A percentile compares a stretch with the other conserved stretches of the same genome.
phyloP scores from a whole-genome alignment of 257 asterid genomes.

The Solanum bukasovii region DNA sequence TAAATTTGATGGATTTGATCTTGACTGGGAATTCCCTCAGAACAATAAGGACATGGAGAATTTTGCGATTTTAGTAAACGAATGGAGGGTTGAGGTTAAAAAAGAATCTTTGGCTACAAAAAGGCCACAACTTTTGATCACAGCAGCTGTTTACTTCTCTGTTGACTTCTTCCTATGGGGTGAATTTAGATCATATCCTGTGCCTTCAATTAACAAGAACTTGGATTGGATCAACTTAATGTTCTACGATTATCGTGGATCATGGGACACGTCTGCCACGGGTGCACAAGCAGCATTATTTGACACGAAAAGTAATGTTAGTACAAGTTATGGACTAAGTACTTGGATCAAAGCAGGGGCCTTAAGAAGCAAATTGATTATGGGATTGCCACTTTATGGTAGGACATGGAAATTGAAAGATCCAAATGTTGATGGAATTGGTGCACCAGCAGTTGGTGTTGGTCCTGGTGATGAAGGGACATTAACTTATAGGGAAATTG shows the following conservation, averaged over 20 bases:
- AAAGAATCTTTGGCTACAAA: slow-evolving; percentile 22
- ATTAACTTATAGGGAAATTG: slow-evolving; percentile 43
- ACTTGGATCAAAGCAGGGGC: slow-evolving; percentile 65
- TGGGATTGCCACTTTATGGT: slow-evolving; percentile 80
- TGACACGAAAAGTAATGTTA: slow-evolving; percentile 40
- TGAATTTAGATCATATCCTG: slow-evolving; percentile 38
- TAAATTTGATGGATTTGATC: slow-evolving; percentile 66
- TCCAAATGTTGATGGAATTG: slow-evolving; percentile 27
- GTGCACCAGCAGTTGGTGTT: slow-evolving; percentile 55
- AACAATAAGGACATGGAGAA: slow-evolving; percentile 43
- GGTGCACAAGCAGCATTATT: slow-evolving; percentile 75
- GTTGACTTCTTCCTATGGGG: slow-evolving; percentile 30
- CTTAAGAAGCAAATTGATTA: slow-evolving; percentile 38
- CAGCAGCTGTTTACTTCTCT: slow-evolving; percentile 78
- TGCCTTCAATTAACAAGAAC: slow-evolving; percentile 35
- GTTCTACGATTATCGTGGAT: slow-evolving; percentile 67
- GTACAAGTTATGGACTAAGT: slow-evolving; percentile 57
- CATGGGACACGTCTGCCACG: slow-evolving; percentile 47
- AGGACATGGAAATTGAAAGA: slow-evolving; percentile 66
- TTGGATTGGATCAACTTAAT: slow-evolving; percentile 71
- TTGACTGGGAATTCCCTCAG: slow-evolving; percentile 76
- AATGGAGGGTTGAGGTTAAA: slow-evolving; percentile 54
- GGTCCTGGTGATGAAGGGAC: slow-evolving; percentile 43
- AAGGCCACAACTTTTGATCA: slow-evolving; percentile 44
- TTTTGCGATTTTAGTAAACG: slow-evolving; percentile 26